A percentile compares a stretch with the other conserved stretches of the same genome.
phyloP scores from a whole-genome alignment of 768 basidiomycete species.

The Phylloporus arenicola region DNA sequence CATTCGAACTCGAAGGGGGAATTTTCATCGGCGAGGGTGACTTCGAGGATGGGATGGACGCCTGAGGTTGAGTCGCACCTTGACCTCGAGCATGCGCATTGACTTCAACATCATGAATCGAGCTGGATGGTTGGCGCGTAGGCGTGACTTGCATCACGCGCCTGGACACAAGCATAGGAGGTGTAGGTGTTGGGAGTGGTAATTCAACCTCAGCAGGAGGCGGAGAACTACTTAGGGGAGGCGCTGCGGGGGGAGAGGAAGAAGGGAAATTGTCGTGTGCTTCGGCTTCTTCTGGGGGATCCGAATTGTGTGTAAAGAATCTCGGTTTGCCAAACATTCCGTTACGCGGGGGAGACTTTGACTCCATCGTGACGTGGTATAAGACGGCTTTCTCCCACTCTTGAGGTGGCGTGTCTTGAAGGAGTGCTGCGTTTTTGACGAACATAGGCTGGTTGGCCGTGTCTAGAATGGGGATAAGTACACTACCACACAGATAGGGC shows the following conservation, averaged over 20 bases:
- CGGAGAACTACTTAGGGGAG: slow-evolving; percentile 30
- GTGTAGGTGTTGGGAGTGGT: neutral
- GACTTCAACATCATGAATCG: slow-evolving; percentile 25
- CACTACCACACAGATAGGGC: neutral
- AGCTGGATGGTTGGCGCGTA: neutral
- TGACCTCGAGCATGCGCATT: slow-evolving; percentile 23
- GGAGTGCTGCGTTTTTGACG: slow-evolving; percentile 15
- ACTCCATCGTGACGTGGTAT: neutral
- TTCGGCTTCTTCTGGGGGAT: slow-evolving; percentile 13
- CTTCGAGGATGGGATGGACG: slow-evolving; percentile 54
- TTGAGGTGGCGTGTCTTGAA: slow-evolving; percentile 13
- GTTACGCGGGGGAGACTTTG: neutral
- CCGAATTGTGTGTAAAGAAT: slow-evolving; percentile 23
- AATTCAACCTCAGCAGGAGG: slow-evolving; percentile 1
- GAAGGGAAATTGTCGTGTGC: neutral
- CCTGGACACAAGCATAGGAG: neutral
- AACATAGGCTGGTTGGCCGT: slow-evolving; percentile 12
- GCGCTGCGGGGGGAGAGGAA: slow-evolving; percentile 15
- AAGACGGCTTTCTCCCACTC: neutral
- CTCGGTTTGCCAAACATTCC: slow-evolving; percentile 33
- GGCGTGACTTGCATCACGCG: neutral
- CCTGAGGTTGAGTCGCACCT: slow-evolving; percentile 1
- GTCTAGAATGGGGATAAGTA: slow-evolving; percentile 6
- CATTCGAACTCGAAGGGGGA: slow-evolving; percentile 16
- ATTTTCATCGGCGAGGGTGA: slow-evolving; percentile 51